phyloP scores from a whole-genome alignment of 805 yeast genomes.

The Wickerhamomyces canadensis region DNA sequence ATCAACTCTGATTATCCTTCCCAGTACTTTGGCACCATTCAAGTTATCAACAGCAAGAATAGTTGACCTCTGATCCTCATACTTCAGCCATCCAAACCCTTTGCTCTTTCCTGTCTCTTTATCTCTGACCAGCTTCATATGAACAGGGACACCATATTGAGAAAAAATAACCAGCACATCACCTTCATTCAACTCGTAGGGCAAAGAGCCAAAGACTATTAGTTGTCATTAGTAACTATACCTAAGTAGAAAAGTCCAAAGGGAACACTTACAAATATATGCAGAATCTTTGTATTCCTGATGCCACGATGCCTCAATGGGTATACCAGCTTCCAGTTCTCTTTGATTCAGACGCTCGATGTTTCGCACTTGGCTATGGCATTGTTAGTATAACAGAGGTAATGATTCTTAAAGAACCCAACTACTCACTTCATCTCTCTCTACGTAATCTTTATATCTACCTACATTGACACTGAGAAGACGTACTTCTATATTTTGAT shows the following conservation, averaged over 20 bases:
- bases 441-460: too few relatives aligned
- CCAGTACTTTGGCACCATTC: constrained; percentile 58
- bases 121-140: constrained; percentile 65
- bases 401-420: background rate
- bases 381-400: background rate
- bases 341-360: constrained; percentile 56
- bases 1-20: constrained; percentile 54
- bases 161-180: constrained; percentile 78
- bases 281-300: constrained; percentile 73
- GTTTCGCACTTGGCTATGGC: constrained; percentile 9
- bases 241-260: background rate
- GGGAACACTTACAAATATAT: constrained; percentile 42
- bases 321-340: constrained; percentile 58
- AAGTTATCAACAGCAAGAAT: constrained; percentile 85
- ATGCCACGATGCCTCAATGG: constrained; percentile 81
- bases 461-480: too few relatives aligned
- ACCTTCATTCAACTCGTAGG: constrained; percentile 59
- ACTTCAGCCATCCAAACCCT: constrained; percentile 80
- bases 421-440: background rate
- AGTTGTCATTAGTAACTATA: background rate
- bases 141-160: constrained; percentile 84
- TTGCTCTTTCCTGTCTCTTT: constrained; percentile 55
- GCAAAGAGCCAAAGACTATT: constrained; percentile 61
- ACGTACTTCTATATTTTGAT: too few relatives aligned
- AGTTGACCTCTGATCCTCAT: constrained; percentile 75